Evolutionary conservation across 192 early-diverging fungal genomes (phyloP).

Genomic region (Helicostylum pulchrum): DNA sequence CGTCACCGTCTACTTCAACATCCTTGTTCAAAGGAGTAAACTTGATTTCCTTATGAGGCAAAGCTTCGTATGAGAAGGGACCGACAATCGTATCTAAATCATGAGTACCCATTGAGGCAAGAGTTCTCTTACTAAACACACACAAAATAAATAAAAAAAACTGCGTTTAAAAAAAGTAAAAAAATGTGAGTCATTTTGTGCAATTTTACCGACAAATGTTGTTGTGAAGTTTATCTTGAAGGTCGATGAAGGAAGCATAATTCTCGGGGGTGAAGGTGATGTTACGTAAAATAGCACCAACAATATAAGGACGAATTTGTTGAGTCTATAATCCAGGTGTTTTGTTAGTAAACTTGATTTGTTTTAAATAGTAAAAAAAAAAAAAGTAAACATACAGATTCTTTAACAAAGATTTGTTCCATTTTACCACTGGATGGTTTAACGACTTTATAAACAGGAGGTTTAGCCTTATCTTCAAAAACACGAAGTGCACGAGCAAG

Average conservation of each 20-base stretch:
- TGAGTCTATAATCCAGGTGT: constrained; percentile 62
- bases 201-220: constrained; percentile 81
- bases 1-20: constrained; percentile 79
- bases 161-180: not conserved
- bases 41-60: constrained; percentile 83
- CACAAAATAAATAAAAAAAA: constrained; percentile 8
- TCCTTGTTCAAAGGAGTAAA: constrained; percentile 93
- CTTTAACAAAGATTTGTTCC: constrained; percentile 64
- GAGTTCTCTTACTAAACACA: constrained; percentile 84
- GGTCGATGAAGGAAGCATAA: constrained; percentile 96
- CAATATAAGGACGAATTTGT: constrained; percentile 80
- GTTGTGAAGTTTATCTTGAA: constrained; percentile 98
- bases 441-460: constrained; percentile 65
- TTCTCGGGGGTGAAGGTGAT: constrained; percentile 75
- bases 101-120: constrained; percentile 97
- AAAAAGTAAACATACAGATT: constrained; percentile 54
- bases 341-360: not conserved
- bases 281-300: constrained; percentile 87
- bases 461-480: constrained; percentile 70
- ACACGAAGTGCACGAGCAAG: constrained; percentile 84
- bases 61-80: constrained; percentile 95
- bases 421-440: constrained; percentile 53
- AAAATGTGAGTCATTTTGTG: not conserved
- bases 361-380: not conserved
- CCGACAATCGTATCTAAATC: constrained; percentile 93